Percentiles rank a stretch among this genome's conserved stretches.
phyloP scores from a whole-genome alignment of 2,329 filamentous ascomycete genomes.

The Phialophora macrospora region DNA sequence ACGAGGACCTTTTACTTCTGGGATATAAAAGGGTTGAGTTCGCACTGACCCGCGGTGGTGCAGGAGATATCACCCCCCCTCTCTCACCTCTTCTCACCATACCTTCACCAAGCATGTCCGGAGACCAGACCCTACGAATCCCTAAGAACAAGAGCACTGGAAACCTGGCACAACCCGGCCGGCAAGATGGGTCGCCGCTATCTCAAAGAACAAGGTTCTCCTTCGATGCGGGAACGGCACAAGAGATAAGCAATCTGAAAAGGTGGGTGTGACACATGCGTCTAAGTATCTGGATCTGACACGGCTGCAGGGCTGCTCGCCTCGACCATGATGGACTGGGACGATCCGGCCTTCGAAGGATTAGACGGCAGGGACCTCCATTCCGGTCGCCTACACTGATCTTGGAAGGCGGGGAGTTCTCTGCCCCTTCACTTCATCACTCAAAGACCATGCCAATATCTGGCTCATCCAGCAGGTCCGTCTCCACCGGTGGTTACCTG shows the following conservation, averaged over 20 bases:
- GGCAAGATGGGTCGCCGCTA: slow-evolving; percentile 61
- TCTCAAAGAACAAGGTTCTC: slow-evolving; percentile 72
- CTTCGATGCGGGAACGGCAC: slow-evolving; percentile 70
- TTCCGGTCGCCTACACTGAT: slow-evolving; percentile 66
- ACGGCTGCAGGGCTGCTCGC: slow-evolving; percentile 71
- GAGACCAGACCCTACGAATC: slow-evolving; percentile 39
- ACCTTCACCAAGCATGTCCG: slow-evolving; percentile 21
- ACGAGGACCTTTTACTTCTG: slow-evolving; percentile 3
- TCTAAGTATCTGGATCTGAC: neutral
- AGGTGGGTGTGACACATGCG: slow-evolving; percentile 62
- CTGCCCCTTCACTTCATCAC: slow-evolving; percentile 63
- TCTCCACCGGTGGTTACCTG: slow-evolving; percentile 47
- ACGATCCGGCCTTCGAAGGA: slow-evolving; percentile 85
- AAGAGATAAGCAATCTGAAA: slow-evolving; percentile 72
- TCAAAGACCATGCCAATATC: slow-evolving; percentile 73
- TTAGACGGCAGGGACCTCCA: slow-evolving; percentile 78
- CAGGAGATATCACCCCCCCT: slow-evolving; percentile 32
- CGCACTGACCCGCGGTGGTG: slow-evolving; percentile 17
- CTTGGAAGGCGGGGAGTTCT: slow-evolving; percentile 66
- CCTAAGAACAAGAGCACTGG: slow-evolving; percentile 57
- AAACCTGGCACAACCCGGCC: slow-evolving; percentile 50
- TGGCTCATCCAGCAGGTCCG: slow-evolving; percentile 55
- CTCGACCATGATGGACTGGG: slow-evolving; percentile 87
- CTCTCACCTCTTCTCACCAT: slow-evolving; percentile 30
- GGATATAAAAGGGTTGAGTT: neutral